Evolutionary conservation across 768 basidiomycete genomes (phyloP).

Genomic region (Hygrocybe coccinea): DNA sequence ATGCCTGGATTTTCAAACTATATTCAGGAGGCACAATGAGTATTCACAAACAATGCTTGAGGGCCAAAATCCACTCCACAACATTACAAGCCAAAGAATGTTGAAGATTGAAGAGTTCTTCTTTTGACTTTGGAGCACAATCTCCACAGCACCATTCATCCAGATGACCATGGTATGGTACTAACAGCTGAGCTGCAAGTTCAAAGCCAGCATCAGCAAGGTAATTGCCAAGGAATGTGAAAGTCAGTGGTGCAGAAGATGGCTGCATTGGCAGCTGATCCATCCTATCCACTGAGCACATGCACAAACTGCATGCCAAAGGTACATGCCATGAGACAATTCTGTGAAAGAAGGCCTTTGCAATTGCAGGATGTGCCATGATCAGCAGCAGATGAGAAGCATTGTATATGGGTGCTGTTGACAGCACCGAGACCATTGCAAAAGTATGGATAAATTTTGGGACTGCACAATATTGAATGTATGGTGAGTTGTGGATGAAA

Average conservation of each 20-base stretch:
- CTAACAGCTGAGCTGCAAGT: no score
- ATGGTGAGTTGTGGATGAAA: no score
- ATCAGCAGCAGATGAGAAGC: slow-evolving; percentile 16
- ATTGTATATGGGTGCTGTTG: slow-evolving; percentile 29
- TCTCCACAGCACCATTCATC: no score
- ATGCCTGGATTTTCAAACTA: no score
- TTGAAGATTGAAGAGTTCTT: no score
- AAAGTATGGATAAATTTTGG: slow-evolving; percentile 31
- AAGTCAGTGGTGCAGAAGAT: slow-evolving; percentile 29
- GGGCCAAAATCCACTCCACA: no score
- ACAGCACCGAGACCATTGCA: slow-evolving; percentile 30
- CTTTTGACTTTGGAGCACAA: no score
- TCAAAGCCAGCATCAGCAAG: slow-evolving; percentile 37
- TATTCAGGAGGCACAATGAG: no score
- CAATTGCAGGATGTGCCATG: slow-evolving; percentile 17
- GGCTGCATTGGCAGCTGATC: slow-evolving; percentile 32
- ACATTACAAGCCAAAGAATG: no score
- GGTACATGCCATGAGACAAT: slow-evolving; percentile 31
- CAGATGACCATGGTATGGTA: no score
- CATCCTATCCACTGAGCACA: slow-evolving; percentile 38
- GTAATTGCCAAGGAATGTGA: slow-evolving; percentile 29
- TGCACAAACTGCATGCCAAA: slow-evolving; percentile 28
- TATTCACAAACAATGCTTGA: no score
- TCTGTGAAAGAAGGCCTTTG: slow-evolving; percentile 36
- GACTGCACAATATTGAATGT: slow-evolving; percentile 21